A percentile compares a stretch with the other conserved stretches of the same genome.
These are phyloP conservation scores for Meyerozyma smithsonii DNA, from an alignment of 1,139 yeast species.

Conservation along the genomic window DNA sequence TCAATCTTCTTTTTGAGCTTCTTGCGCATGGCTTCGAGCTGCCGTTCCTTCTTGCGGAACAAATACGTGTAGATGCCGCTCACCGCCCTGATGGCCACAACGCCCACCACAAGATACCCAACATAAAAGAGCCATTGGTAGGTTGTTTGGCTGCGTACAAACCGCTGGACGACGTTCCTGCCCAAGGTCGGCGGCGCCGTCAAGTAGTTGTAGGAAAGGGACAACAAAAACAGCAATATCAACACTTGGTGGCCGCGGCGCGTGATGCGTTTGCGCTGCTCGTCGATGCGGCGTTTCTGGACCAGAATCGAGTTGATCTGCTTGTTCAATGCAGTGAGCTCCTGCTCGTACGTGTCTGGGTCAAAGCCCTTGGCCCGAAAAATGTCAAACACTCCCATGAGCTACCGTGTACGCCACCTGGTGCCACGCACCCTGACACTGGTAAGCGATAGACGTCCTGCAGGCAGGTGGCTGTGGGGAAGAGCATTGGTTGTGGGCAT, in stretches of 20 bases:
- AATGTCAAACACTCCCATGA: slow-evolving; percentile 26
- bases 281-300: slow-evolving; percentile 19
- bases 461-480: neutral
- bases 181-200: slow-evolving; percentile 17
- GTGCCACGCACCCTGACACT: neutral
- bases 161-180: slow-evolving; percentile 19
- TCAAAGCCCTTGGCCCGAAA: slow-evolving; percentile 39
- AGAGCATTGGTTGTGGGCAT: too few relatives aligned
- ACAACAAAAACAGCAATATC: slow-evolving; percentile 26
- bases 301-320: slow-evolving; percentile 34
- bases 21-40: slow-evolving; percentile 36
- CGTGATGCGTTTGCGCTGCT: slow-evolving; percentile 13
- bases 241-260: slow-evolving; percentile 18
- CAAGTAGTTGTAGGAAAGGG: slow-evolving; percentile 23
- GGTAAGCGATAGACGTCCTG: neutral
- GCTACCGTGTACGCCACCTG: neutral
- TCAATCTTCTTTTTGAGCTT: slow-evolving; percentile 61
- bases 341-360: slow-evolving; percentile 48
- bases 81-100: slow-evolving; percentile 18
- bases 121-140: slow-evolving; percentile 17
- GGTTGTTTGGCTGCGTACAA: slow-evolving; percentile 20
- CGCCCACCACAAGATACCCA: slow-evolving; percentile 26
- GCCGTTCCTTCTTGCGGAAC: slow-evolving; percentile 17
- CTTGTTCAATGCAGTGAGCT: slow-evolving; percentile 39
- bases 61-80: slow-evolving; percentile 21